Evolutionary conservation across 345 rosid genomes (phyloP).

Genomic region (Lumnitzera racemosa): DNA sequence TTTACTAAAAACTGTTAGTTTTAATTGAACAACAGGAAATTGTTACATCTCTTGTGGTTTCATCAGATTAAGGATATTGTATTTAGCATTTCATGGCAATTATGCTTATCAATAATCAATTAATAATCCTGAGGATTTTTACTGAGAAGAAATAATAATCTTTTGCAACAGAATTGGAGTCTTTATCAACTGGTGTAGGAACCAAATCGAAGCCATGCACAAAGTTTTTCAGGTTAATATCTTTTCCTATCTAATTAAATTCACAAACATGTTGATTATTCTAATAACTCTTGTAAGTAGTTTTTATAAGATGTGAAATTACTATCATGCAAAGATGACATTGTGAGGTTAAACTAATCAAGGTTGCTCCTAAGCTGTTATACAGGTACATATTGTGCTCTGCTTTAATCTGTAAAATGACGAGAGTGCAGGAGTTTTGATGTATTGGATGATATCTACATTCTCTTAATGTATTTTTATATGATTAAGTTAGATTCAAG

Average conservation of each 20-base stretch:
- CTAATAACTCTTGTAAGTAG: slow-evolving; percentile 15
- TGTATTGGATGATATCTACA: too few species aligned
- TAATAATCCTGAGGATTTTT: slow-evolving; percentile 25
- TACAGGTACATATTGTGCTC: slow-evolving; percentile 33
- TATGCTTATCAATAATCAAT: slow-evolving; percentile 5
- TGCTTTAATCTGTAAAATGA: slow-evolving; percentile 4
- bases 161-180: slow-evolving; percentile 77
- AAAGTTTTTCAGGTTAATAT: slow-evolving; percentile 94
- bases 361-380: slow-evolving; percentile 24
- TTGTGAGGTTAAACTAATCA: slow-evolving; percentile 24
- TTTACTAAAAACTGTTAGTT: too few species aligned
- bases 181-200: slow-evolving; percentile 78
- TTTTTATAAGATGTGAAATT: slow-evolving; percentile 13
- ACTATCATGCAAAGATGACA: slow-evolving; percentile 11
- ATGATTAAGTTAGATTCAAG: too few species aligned
- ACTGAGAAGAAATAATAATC: slow-evolving; percentile 62
- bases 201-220: slow-evolving; percentile 98
- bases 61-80: background rate
- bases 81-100: background rate
- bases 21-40: too few species aligned
- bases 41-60: background rate
- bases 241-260: slow-evolving; percentile 54
- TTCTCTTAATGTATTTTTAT: too few species aligned
- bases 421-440: too few species aligned
- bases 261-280: slow-evolving; percentile 13